Base-by-base conservation (phyloP, 257 asterid genomes). In the Capsicum baccatum region DNA sequence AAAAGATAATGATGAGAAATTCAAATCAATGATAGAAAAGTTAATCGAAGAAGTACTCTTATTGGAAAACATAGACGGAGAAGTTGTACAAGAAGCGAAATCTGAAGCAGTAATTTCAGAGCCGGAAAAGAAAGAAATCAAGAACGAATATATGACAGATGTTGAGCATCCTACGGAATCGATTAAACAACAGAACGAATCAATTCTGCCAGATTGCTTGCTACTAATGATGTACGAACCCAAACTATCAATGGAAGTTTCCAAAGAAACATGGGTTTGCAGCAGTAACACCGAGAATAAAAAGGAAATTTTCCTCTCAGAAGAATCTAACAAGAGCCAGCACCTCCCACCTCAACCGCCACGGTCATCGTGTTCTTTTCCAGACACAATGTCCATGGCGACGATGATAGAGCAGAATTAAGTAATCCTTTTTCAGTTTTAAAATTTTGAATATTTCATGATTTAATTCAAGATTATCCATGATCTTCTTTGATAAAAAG, bases 221-320 rank as follows among this genome's bases (percentile, higher is more conserved):
- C 84, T 95, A 55, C 64, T 95, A 81, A 97, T 97, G 99, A 97
- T 95, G 98, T 90, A 96, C 66, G 99, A 97, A 82, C 98, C 99
- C 14, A 97, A 97, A 90, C 87, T 95, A 1, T 95, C 99, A 1
- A 95, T 97, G 99, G 99, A 97, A 81, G 97, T 97, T 3, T 97
- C 98, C 0, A 97, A 94, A 85, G 98, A 97, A 76, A 97, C 98
- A 15, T 97, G 99, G 99, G 98, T 97, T 47, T 91, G 96, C 97
- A 88, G 96, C 97, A 39, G 97, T 94, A 88, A 92, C 86, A 97
- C 94, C 0, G 97, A 97, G 48, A 76, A 37, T 48, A 66, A 33
- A n/a, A 26, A 6, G 52, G 17, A 69, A n/a, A 39, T 39, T 39
- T 39, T 4, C 44, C 44, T 39, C 44, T 39, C 44, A 0, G 39